Conservation (phyloP, 768 basidiomycete genomes). For the Phanerochaete sordida region DNA sequence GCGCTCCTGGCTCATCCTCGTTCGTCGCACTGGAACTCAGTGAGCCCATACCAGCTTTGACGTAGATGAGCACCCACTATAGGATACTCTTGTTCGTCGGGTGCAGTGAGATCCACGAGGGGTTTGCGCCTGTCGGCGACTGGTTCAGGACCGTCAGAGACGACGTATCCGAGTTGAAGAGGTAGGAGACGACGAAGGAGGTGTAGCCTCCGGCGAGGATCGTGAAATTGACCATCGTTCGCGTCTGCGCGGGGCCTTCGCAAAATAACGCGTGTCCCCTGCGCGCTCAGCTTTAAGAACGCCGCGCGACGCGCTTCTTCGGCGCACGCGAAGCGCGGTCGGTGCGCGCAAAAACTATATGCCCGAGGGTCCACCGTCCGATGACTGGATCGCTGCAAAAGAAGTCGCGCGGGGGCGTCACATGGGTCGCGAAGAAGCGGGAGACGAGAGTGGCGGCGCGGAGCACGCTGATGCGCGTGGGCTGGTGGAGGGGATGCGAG, state of each 20-base stretch:
- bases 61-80: slow-evolving; percentile 41
- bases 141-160: slow-evolving; percentile 45
- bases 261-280: background rate
- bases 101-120: slow-evolving; percentile 60
- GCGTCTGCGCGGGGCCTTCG: background rate
- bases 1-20: slow-evolving; percentile 37
- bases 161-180: slow-evolving; percentile 51
- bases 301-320: background rate
- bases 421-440: background rate
- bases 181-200: slow-evolving; percentile 58
- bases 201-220: slow-evolving; percentile 68
- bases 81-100: slow-evolving; percentile 56
- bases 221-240: slow-evolving; percentile 58
- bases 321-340: background rate
- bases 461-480: background rate
- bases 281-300: background rate
- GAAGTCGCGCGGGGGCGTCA: background rate
- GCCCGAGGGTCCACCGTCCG: slow-evolving; percentile 12
- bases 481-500: background rate
- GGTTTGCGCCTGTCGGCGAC: slow-evolving; percentile 46
- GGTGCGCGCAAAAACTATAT: slow-evolving; percentile 1
- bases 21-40: slow-evolving; percentile 51
- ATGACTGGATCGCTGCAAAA: background rate
- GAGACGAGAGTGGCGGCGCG: background rate
- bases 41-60: background rate